Conservation (phyloP, 2,329 filamentous ascomycete genomes). For the Amesomyces nigricolor region DNA sequence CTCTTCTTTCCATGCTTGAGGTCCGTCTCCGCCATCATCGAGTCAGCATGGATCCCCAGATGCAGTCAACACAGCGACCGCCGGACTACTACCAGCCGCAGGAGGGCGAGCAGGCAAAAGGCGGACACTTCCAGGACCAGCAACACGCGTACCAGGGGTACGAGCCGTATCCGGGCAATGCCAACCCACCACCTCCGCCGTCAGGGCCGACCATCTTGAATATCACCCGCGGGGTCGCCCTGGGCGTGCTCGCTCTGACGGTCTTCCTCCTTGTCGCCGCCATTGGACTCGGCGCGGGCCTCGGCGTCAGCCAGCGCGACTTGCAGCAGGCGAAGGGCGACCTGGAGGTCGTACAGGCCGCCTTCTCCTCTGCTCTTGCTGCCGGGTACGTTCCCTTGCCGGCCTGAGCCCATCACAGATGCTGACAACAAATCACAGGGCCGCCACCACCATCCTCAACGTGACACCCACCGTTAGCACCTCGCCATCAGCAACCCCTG, state of each 20-base stretch:
- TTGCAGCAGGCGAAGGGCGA: conserved; percentile 22
- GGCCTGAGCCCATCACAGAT: neutral
- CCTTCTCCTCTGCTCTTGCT: neutral
- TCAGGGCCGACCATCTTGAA: conserved; percentile 9
- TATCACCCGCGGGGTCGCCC: conserved; percentile 22
- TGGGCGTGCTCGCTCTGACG: conserved; percentile 17
- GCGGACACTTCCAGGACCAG: neutral
- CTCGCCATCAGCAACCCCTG: conserved; percentile 10
- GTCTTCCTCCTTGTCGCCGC: conserved; percentile 24
- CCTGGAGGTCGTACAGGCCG: conserved; percentile 17
- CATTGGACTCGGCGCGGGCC: conserved; percentile 29
- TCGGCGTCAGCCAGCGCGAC: conserved; percentile 28
- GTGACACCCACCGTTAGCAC: conserved; percentile 6
- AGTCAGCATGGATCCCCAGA: neutral
- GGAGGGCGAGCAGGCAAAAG: neutral
- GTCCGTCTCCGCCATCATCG: neutral
- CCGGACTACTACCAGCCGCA: conserved; percentile 1
- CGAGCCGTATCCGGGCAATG: neutral
- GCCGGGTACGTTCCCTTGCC: neutral
- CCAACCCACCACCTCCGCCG: neutral
- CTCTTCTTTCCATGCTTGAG: neutral
- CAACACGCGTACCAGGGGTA: conserved; percentile 6
- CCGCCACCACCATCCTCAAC: neutral
- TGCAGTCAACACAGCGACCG: conserved; percentile 1
- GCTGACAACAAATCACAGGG: neutral